phyloP scores from a whole-genome alignment of 768 basidiomycete species.

The Trametes cingulata region DNA sequence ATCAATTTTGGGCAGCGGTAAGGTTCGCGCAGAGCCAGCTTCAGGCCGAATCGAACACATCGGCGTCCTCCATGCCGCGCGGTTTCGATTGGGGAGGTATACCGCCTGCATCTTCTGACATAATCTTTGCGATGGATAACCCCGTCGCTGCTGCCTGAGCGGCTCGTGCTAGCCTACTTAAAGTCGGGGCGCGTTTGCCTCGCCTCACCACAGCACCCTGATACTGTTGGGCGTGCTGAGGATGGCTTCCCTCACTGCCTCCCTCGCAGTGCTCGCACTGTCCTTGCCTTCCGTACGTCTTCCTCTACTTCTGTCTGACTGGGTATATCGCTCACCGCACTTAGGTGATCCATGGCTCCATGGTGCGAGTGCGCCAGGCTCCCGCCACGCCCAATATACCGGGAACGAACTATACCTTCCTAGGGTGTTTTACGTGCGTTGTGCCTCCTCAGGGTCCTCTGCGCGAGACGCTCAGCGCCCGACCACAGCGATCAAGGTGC shows the following conservation, averaged over 20 bases:
- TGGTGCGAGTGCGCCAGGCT: slow-evolving; percentile 13
- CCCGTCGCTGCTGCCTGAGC: not conserved
- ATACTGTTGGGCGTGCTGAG: slow-evolving; percentile 11
- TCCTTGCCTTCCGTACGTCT: slow-evolving; percentile 12
- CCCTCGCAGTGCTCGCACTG: slow-evolving; percentile 18
- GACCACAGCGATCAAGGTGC: slow-evolving; percentile 52
- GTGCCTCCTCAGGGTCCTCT: not conserved
- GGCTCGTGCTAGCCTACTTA: slow-evolving; percentile 14
- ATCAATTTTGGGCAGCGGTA: not conserved
- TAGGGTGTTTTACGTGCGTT: slow-evolving; percentile 26
- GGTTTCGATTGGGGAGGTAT: not conserved
- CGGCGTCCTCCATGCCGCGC: slow-evolving; percentile 12
- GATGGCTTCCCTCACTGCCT: slow-evolving; percentile 16
- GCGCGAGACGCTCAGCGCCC: not conserved
- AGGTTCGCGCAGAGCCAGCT: slow-evolving; percentile 1
- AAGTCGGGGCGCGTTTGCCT: not conserved
- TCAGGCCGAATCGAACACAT: not conserved
- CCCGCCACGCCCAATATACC: slow-evolving; percentile 16
- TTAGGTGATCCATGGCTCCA: slow-evolving; percentile 16
- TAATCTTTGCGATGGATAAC: slow-evolving; percentile 1
- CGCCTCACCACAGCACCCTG: slow-evolving; percentile 13
- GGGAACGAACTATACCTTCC: slow-evolving; percentile 18
- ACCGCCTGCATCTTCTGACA: slow-evolving; percentile 7
- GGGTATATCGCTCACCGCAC: not conserved
- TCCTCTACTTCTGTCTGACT: too few relatives aligned